Percentiles rank a stretch among this genome's conserved stretches.
Evolutionary conservation across 1,284 basidiomycete species (phyloP).

Genomic region (Naganishia cerealis): DNA sequence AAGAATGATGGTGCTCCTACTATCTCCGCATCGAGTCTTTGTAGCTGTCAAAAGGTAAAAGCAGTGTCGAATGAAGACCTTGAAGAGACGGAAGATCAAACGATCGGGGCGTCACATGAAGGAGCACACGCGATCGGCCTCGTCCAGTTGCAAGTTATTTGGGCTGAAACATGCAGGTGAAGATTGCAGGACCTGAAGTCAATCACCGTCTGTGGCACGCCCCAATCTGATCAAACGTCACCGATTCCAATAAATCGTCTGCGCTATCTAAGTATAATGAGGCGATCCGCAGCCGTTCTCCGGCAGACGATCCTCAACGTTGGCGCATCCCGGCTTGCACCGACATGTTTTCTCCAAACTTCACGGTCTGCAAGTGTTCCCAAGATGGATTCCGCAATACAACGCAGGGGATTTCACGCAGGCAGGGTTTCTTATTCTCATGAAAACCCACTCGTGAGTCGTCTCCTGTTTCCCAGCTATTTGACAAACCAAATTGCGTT

Average conservation of each 20-base stretch:
- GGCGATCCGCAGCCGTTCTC: not conserved
- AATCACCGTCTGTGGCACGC: too few species aligned
- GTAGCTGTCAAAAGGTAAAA: too few species aligned
- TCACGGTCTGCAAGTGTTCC: not conserved
- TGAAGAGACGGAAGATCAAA: not conserved
- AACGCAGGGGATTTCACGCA: not conserved
- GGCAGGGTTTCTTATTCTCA: conserved; percentile 13
- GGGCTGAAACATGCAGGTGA: too few species aligned
- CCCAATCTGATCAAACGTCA: not conserved
- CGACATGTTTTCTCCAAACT: not conserved
- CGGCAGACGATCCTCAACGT: not conserved
- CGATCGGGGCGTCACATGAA: conserved; percentile 12
- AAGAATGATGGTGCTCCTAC: not conserved
- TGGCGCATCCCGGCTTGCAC: not conserved
- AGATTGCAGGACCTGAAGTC: too few species aligned
- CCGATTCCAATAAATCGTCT: not conserved
- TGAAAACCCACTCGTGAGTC: conserved; percentile 33
- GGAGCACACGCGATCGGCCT: not conserved
- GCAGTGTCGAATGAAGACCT: not conserved
- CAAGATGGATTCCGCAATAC: not conserved
- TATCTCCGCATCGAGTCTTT: not conserved
- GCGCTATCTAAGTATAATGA: not conserved
- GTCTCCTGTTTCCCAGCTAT: not conserved
- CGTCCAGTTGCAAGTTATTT: too few species aligned
- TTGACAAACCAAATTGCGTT: not conserved